Percentiles rank a stretch among this genome's conserved stretches.
phyloP scores from a whole-genome alignment of 352 stramenopile genomes.

The Globisporangium polare region DNA sequence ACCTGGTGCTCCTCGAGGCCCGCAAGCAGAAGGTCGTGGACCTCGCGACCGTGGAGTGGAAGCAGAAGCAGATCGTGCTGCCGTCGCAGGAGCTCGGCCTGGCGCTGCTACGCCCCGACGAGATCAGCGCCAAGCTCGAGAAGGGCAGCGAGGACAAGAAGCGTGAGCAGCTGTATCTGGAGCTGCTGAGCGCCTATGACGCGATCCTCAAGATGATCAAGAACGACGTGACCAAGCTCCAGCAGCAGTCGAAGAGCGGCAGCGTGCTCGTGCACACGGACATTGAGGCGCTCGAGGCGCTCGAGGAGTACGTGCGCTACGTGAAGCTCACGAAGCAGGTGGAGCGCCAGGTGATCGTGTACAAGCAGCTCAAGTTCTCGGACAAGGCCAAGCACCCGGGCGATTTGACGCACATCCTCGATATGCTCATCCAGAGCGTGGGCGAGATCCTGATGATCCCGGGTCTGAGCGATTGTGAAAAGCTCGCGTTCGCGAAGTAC shows the following conservation, averaged over 20 bases:
- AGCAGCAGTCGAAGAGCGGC: slow-evolving; percentile 78
- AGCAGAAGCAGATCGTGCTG: slow-evolving; percentile 69
- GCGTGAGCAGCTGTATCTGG: slow-evolving; percentile 61
- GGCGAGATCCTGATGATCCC: slow-evolving; percentile 74
- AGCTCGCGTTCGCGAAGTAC: slow-evolving; percentile 52
- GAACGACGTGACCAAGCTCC: slow-evolving; percentile 50
- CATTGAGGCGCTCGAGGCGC: slow-evolving; percentile 52
- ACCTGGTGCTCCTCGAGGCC: slow-evolving; percentile 75
- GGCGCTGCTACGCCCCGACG: slow-evolving; percentile 66
- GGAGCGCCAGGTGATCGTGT: slow-evolving; percentile 55
- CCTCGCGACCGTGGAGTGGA: slow-evolving; percentile 77
- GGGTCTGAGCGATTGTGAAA: slow-evolving; percentile 46
- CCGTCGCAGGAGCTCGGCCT: slow-evolving; percentile 70
- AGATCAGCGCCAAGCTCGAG: slow-evolving; percentile 61
- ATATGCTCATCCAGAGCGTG: slow-evolving; percentile 81
- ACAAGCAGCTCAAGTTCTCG: slow-evolving; percentile 57
- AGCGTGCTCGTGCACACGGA: slow-evolving; percentile 68
- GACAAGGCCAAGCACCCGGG: slow-evolving; percentile 42
- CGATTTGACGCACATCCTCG: slow-evolving; percentile 75
- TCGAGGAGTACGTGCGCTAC: slow-evolving; percentile 77
- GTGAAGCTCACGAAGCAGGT: slow-evolving; percentile 74
- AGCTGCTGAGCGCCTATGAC: slow-evolving; percentile 75
- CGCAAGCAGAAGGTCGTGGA: slow-evolving; percentile 84
- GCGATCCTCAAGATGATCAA: slow-evolving; percentile 64
- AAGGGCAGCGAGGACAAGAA: slow-evolving; percentile 60